Evolutionary conservation across 768 basidiomycete species (phyloP).

Genomic region (Termitomyces sp.): DNA sequence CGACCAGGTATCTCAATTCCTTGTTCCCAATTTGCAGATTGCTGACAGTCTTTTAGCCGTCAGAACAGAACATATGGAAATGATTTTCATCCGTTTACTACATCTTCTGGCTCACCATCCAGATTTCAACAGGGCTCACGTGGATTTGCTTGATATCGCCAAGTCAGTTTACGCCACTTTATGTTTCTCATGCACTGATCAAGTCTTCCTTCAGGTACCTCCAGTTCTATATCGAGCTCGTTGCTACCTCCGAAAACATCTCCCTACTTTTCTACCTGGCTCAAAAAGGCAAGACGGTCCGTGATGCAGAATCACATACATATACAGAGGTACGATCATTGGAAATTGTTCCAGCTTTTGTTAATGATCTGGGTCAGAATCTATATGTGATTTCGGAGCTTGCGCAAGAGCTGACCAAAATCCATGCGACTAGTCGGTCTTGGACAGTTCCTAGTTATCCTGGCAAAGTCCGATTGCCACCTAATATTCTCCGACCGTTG

Average conservation of each 20-base stretch:
- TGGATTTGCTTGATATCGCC: constrained; percentile 71
- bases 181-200: not conserved
- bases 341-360: not conserved
- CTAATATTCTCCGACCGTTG: constrained; percentile 74
- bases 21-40: not conserved
- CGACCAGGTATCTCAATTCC: constrained; percentile 30
- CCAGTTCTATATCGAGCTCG: constrained; percentile 76
- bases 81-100: constrained; percentile 80
- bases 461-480: constrained; percentile 72
- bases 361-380: constrained; percentile 47
- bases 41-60: constrained; percentile 29
- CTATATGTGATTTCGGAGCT: constrained; percentile 86
- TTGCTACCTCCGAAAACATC: constrained; percentile 78
- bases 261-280: constrained; percentile 81
- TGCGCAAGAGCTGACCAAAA: constrained; percentile 81
- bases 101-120: constrained; percentile 93
- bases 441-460: constrained; percentile 83
- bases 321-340: constrained; percentile 59
- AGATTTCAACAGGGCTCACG: constrained; percentile 68
- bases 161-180: constrained; percentile 46
- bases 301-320: constrained; percentile 64
- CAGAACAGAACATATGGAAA: constrained; percentile 67
- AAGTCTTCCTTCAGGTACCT: constrained; percentile 57
- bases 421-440: constrained; percentile 52
- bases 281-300: constrained; percentile 78